A percentile compares a stretch with the other conserved stretches of the same genome.
Evolutionary conservation across 192 early-diverging fungal species (phyloP).

Genomic region (Backusella psychrophila): DNA sequence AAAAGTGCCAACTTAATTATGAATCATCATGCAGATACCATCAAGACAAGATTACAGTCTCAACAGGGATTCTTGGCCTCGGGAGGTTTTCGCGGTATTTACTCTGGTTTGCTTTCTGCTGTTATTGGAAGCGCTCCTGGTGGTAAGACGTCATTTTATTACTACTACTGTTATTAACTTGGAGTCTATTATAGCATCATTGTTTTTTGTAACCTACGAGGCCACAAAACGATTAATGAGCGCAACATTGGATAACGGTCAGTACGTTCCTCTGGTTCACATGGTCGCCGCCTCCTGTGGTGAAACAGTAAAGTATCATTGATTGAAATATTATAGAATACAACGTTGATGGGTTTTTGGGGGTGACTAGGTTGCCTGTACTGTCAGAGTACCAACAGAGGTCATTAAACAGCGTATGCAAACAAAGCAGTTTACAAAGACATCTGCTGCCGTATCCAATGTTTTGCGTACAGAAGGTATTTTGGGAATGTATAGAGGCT

Average conservation of each 20-base stretch:
- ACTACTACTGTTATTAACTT: background rate
- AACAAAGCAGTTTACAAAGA: conserved; percentile 68
- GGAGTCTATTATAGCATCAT: conserved; percentile 49
- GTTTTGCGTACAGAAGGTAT: conserved; percentile 73
- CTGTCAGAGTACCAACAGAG: conserved; percentile 93
- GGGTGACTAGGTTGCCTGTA: conserved; percentile 64
- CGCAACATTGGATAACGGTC: conserved; percentile 33
- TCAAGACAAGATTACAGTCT: conserved; percentile 95
- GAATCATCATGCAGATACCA: conserved; percentile 62
- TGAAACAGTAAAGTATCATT: conserved; percentile 67
- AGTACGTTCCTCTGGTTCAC: conserved; percentile 69
- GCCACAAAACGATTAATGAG: conserved; percentile 60
- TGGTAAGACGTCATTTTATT: conserved; percentile 43
- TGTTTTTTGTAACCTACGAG: conserved; percentile 96
- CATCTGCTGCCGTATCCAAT: conserved; percentile 58
- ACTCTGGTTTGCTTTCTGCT: conserved; percentile 85
- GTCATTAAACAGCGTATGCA: conserved; percentile 97
- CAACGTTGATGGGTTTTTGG: background rate
- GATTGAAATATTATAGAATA: conserved; percentile 18
- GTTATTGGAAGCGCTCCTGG: conserved; percentile 92
- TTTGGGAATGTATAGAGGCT: conserved; percentile 91
- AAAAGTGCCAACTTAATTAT: background rate
- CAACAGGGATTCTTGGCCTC: conserved; percentile 77
- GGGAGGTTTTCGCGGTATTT: conserved; percentile 89
- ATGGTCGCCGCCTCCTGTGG: conserved; percentile 89